Evolutionary conservation across 1,284 basidiomycete species (phyloP).

Genomic region (Fomitopsis pinicola): DNA sequence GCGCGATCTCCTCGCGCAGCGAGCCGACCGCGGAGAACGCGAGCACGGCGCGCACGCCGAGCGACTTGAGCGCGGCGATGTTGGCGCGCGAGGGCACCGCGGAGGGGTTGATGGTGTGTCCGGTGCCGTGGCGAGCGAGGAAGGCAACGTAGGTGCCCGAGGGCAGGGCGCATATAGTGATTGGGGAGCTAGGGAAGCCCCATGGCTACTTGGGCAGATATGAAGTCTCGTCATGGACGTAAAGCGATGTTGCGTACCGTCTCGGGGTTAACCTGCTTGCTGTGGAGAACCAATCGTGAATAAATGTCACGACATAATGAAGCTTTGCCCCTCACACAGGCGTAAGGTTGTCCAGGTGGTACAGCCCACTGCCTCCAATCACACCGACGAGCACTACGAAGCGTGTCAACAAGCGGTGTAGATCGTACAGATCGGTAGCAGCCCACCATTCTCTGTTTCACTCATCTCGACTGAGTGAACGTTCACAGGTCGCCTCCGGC

Average conservation of each 20-base stretch:
- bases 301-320: background rate
- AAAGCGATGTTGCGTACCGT: constrained; percentile 43
- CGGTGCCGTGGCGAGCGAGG: constrained; percentile 83
- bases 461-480: background rate
- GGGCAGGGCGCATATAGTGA: constrained; percentile 82
- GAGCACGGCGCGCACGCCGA: constrained; percentile 87
- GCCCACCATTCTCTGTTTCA: background rate
- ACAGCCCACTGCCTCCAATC: constrained; percentile 83
- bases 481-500: background rate
- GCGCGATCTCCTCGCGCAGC: constrained; percentile 92
- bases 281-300: constrained; percentile 22
- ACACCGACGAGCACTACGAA: constrained; percentile 71
- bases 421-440: background rate
- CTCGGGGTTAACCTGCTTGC: constrained; percentile 66
- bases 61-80: constrained; percentile 90
- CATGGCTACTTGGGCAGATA: constrained; percentile 64
- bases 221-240: constrained; percentile 2
- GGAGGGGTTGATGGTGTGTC: constrained; percentile 75
- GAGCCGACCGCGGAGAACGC: constrained; percentile 97
- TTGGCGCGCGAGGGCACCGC: constrained; percentile 85
- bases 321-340: constrained; percentile 56
- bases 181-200: constrained; percentile 90
- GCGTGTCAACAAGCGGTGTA: background rate
- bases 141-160: constrained; percentile 84
- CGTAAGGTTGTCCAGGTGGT: constrained; percentile 87